Evolutionary conservation across 768 basidiomycete genomes (phyloP).

Genomic region (Agrocybe praecox): DNA sequence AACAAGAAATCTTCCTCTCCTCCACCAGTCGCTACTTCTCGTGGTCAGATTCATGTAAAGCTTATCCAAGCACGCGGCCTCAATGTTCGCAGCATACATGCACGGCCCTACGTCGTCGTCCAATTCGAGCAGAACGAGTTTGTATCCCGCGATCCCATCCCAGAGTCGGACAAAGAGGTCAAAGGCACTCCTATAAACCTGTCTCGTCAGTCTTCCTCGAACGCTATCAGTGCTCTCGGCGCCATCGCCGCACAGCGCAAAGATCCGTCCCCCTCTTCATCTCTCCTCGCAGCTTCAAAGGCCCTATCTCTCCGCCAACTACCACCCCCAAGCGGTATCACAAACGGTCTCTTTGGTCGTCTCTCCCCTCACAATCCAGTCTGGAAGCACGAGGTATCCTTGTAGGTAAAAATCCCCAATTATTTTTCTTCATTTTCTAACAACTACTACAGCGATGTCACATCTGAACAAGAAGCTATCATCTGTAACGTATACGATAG

Average conservation of each 20-base stretch:
- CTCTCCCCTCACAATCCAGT: slow-evolving; percentile 86
- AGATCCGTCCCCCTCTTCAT: slow-evolving; percentile 44
- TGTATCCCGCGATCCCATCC: slow-evolving; percentile 86
- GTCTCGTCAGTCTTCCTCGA: slow-evolving; percentile 49
- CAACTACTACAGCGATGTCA: slow-evolving; percentile 77
- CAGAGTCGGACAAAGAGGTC: slow-evolving; percentile 86
- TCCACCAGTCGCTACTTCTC: slow-evolving; percentile 36
- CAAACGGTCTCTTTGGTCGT: slow-evolving; percentile 59
- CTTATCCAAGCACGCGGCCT: slow-evolving; percentile 90
- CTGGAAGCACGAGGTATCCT: slow-evolving; percentile 99
- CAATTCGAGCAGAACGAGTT: slow-evolving; percentile 99
- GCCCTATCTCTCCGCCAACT: slow-evolving; percentile 33
- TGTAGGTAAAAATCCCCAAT: slow-evolving; percentile 57
- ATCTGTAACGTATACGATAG: slow-evolving; percentile 93
- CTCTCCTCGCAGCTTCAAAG: slow-evolving; percentile 27
- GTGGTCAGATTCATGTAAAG: slow-evolving; percentile 92
- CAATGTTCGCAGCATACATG: slow-evolving; percentile 63
- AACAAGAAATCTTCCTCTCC: slow-evolving; percentile 25
- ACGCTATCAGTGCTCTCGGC: slow-evolving; percentile 66
- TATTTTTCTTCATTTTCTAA: slow-evolving; percentile 16
- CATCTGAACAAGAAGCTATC: slow-evolving; percentile 80
- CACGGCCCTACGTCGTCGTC: slow-evolving; percentile 92
- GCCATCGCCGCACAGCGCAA: slow-evolving; percentile 52
- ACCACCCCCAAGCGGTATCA: slow-evolving; percentile 27
- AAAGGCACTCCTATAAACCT: slow-evolving; percentile 76